Evolutionary conservation across 2,329 filamentous ascomycete species (phyloP).

Genomic region (Hymenoscyphus salicellus): DNA sequence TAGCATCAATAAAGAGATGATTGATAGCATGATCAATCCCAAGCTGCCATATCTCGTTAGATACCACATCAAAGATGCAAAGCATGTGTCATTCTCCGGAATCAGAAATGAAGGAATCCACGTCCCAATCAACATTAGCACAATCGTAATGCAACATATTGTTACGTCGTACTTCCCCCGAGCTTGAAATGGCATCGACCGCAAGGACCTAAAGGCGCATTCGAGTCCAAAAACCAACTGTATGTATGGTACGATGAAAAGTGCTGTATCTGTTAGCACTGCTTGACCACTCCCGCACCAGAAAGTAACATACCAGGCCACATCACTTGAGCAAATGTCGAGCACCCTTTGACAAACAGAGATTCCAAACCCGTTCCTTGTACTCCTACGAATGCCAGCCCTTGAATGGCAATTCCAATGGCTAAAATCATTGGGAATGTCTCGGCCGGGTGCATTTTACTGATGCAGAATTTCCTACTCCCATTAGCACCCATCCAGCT

Average conservation of each 20-base stretch:
- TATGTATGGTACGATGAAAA: slow-evolving; percentile 65
- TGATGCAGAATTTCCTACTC: slow-evolving; percentile 35
- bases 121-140: slow-evolving; percentile 51
- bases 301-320: slow-evolving; percentile 52
- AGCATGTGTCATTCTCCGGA: slow-evolving; percentile 58
- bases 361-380: slow-evolving; percentile 54
- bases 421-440: slow-evolving; percentile 55
- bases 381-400: slow-evolving; percentile 54
- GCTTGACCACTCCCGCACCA: neutral
- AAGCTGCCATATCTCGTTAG: slow-evolving; percentile 58
- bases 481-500: slow-evolving; percentile 29
- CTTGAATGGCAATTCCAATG: slow-evolving; percentile 56
- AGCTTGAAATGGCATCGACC: slow-evolving; percentile 53
- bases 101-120: slow-evolving; percentile 58
- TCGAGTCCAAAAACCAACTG: slow-evolving; percentile 66
- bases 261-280: slow-evolving; percentile 46
- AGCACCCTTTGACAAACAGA: slow-evolving; percentile 52
- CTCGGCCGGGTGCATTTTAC: slow-evolving; percentile 37
- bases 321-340: slow-evolving; percentile 54
- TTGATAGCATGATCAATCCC: slow-evolving; percentile 52
- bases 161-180: slow-evolving; percentile 58
- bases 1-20: slow-evolving; percentile 50
- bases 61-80: slow-evolving; percentile 67
- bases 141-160: slow-evolving; percentile 53
- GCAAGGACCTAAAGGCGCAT: slow-evolving; percentile 54